phyloP scores from a whole-genome alignment of 2,329 filamentous ascomycete genomes.

The Sclerotinia trifoliorum region DNA sequence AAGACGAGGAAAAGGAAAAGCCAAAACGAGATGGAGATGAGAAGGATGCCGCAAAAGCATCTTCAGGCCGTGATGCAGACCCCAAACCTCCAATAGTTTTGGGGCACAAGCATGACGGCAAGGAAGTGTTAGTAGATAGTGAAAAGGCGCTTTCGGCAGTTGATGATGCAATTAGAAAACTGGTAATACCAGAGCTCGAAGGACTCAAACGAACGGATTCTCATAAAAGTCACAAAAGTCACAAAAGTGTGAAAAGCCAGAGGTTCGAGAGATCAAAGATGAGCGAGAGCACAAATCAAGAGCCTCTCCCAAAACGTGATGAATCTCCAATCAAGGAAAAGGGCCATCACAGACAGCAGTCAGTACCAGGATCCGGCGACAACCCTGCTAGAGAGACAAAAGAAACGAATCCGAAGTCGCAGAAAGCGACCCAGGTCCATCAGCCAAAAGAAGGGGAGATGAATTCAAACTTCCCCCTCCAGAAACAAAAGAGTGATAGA shows the following conservation, averaged over 20 bases:
- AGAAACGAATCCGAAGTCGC: not conserved
- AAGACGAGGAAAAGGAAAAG: conserved; percentile 22
- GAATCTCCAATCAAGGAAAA: conserved; percentile 12
- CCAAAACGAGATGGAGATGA: conserved; percentile 16
- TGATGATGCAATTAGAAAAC: conserved; percentile 18
- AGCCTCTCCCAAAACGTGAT: conserved; percentile 7
- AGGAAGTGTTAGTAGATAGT: not conserved
- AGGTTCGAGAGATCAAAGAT: conserved; percentile 13
- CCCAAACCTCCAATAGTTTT: not conserved
- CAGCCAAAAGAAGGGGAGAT: not conserved
- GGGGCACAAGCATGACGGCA: conserved; percentile 8
- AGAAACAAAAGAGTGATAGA: conserved; percentile 21
- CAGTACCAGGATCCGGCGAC: not conserved
- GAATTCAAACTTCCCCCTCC: not conserved
- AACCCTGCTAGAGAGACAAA: not conserved
- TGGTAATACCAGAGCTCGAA: conserved; percentile 16
- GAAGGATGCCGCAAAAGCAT: conserved; percentile 16
- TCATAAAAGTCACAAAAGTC: conserved; percentile 15
- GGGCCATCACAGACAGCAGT: conserved; percentile 7
- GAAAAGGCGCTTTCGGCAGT: conserved; percentile 21
- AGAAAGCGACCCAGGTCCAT: not conserved
- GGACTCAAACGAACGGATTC: conserved; percentile 17
- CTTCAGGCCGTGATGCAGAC: conserved; percentile 10
- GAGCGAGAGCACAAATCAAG: conserved; percentile 13
- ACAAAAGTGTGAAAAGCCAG: conserved; percentile 1